phyloP scores from a whole-genome alignment of 23 red algal species.

The Gracilaria gracilis region DNA sequence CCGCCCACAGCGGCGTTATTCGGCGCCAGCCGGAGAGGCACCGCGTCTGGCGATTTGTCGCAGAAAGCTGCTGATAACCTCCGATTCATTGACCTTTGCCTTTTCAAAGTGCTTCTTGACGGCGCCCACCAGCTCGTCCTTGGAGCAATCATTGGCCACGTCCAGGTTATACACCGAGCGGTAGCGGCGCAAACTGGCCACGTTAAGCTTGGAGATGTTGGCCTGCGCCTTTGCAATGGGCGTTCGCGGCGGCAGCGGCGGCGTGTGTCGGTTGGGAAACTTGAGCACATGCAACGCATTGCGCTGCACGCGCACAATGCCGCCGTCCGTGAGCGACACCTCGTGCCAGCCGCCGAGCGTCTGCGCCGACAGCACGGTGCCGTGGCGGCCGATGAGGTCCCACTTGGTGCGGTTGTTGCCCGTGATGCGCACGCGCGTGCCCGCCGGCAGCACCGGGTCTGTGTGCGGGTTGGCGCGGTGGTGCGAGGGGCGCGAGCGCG shows the following conservation, averaged over 20 bases:
- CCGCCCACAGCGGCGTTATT: not conserved
- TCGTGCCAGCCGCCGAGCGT: constrained; percentile 95
- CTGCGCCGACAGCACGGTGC: constrained; percentile 66
- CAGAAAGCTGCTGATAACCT: constrained; percentile 83
- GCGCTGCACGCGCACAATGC: constrained; percentile 85
- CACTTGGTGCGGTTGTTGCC: constrained; percentile 97
- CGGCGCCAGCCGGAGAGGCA: constrained; percentile 11
- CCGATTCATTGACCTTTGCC: constrained; percentile 75
- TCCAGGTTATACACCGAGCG: constrained; percentile 71
- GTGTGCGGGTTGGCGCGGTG: constrained; percentile 49
- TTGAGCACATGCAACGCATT: constrained; percentile 84
- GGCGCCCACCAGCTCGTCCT: constrained; percentile 80
- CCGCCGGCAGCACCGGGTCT: constrained; percentile 78
- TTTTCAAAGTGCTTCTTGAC: constrained; percentile 86
- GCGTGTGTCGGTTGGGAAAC: constrained; percentile 28
- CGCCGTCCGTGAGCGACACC: constrained; percentile 68
- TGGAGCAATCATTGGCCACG: constrained; percentile 75
- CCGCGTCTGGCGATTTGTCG: constrained; percentile 42
- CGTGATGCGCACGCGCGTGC: constrained; percentile 80
- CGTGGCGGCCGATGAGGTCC: constrained; percentile 77
- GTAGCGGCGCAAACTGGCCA: constrained; percentile 75
- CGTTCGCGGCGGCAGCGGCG: constrained; percentile 24
- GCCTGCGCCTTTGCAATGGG: constrained; percentile 36
- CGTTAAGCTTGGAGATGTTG: constrained; percentile 69
- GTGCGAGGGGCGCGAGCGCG: constrained; percentile 39